Evolutionary conservation across 2,329 filamentous ascomycete species (phyloP), one percentile per base, ranked within the genome.

Genomic region (Fusarium tuaranense): DNA sequence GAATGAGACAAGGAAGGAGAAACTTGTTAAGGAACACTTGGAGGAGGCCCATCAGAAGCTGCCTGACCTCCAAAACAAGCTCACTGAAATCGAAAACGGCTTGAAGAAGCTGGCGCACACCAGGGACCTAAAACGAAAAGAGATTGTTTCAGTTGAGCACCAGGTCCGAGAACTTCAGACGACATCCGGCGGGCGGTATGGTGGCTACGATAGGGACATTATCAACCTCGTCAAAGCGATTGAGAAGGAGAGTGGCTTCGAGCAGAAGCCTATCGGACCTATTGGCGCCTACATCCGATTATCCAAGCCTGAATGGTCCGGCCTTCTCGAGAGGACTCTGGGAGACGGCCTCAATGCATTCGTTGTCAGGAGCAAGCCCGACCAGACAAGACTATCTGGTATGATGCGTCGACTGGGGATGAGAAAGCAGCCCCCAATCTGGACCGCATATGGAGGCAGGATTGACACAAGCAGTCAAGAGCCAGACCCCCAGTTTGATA

Each of bases 231-330:
- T 97, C 8, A 86, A 84, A 63, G 88, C 88, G n/a, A 94, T 98
- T 70, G 87, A 90, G 7, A 84, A 86, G n/a, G 94, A 97, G 67
- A 82, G 73, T 3, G 87, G 91, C 0, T 98, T 97, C 79, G 85
- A 86, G 27, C 85, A 89, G 51, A 92, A 89, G 71, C 97, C 97
- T 3, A 86, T 98, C 38, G 97, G 97, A 0, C 97, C 97, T 0
- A 86, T 98, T 16, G 97, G 95, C 34, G 86, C 91, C 27, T 90
- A 97, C 78, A 88, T 99, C 62, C 92, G 91, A 74, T 85, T 99
- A 27, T 85, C 91, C 39, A 92, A 96, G 75, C 93, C 94, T 1
- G 88, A 94, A 76, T 99, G 97, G 97, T 93, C 92, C 1, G 89
- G 90, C 1, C 91, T 97, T 51, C 82, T 99, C 16, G 97, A 99